Evolutionary conservation across 768 basidiomycete species (phyloP), one percentile per base, ranked within the genome.

Genomic region (Hygrocybe punicea): DNA sequence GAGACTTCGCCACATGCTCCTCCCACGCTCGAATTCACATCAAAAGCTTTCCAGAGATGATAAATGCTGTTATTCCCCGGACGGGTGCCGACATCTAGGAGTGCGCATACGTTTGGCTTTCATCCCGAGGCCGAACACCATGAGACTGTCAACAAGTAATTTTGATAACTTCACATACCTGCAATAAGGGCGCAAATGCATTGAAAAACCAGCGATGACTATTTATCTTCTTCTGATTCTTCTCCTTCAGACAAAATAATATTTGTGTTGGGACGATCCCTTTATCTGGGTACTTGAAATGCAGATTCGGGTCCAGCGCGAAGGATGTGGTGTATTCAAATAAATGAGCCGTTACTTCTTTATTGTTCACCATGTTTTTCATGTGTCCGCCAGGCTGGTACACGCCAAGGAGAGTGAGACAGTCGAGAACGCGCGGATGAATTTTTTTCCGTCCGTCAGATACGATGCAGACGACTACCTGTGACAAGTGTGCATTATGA

Each of bases 1-100:
- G 91, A 89, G 66, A 96, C 93, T 72, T 98, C 96, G n/a, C 96
- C 96, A 70, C 96, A 98, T 10, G 96, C 94, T 16, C 95, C 96
- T 10, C 84, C 95, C 11, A 98, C 92, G 58, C 89, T 96, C 7
- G 90, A 92, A 68, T 93, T 89, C 59, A 94, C 73, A 66, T 94
- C 92, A 64, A 94, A 94, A 0, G 91, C 84, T 73, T 98, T 98
- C 96, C 96, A 98, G 7, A 98, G 79, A 59, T 89, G 85, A 69
- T 98, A 98, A 49, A 98, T 84, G 42, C 90, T 92, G 65, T 88
- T 93, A 53, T 84, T 87, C 9, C 85, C 84, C 0, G 96, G 96
- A 34, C 89, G 83, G 2, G 96, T 98, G 1, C 96, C 96, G 14
- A 98, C 96, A 62, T 98, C 96, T 49, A 98, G 76, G 25, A 98